phyloP scores from a whole-genome alignment of 1,284 basidiomycete species.

The Vanrija humicola region DNA sequence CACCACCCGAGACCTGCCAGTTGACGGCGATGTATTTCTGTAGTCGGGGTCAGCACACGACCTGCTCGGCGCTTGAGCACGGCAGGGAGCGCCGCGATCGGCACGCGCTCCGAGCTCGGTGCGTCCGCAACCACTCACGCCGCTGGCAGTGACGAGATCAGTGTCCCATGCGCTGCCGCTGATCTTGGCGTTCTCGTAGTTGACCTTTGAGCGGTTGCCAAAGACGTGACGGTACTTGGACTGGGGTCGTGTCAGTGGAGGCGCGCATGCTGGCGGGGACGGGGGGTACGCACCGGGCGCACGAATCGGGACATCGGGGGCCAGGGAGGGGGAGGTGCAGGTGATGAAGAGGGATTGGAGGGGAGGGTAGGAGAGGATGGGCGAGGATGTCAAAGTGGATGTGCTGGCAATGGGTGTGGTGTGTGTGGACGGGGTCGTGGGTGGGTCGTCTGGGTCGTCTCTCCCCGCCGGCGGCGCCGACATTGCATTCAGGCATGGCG shows the following conservation, averaged over 20 bases:
- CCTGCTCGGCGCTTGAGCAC: background rate
- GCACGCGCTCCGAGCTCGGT: background rate
- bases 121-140: constrained; percentile 52
- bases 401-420: background rate
- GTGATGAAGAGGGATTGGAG: background rate
- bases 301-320: constrained; percentile 57
- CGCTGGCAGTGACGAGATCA: constrained; percentile 83
- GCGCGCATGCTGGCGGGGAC: background rate
- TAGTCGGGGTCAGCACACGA: background rate
- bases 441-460: too few species aligned
- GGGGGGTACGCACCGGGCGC: constrained; percentile 45
- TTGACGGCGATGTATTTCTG: constrained; percentile 58
- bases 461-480: background rate
- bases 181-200: constrained; percentile 86
- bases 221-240: constrained; percentile 78
- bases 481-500: background rate
- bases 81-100: background rate
- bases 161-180: constrained; percentile 94
- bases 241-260: constrained; percentile 13
- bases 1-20: constrained; percentile 94
- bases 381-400: background rate
- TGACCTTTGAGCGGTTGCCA: constrained; percentile 75
- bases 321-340: background rate
- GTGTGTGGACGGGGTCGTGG: background rate
- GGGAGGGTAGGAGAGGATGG: background rate